phyloP scores from a whole-genome alignment of 2,329 filamentous ascomycete species.

The Clonostachys rhizophaga region DNA sequence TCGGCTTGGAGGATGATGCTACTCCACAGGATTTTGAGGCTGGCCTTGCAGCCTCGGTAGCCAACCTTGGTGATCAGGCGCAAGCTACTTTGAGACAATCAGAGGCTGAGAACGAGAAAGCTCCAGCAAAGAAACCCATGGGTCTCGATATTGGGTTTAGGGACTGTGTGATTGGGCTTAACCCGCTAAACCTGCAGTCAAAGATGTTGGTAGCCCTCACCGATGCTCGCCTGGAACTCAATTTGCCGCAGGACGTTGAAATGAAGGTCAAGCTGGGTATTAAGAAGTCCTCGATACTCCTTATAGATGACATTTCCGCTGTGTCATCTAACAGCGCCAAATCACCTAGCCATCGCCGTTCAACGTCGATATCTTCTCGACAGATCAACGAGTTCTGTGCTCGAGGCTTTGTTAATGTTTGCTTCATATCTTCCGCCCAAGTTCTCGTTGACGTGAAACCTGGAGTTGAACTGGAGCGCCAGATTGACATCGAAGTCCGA shows the following conservation, averaged over 20 bases:
- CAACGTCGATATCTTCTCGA: constrained; percentile 25
- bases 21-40: constrained; percentile 70
- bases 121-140: constrained; percentile 31
- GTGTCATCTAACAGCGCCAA: constrained; percentile 6
- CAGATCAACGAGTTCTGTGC: constrained; percentile 54
- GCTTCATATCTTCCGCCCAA: constrained; percentile 79
- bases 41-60: constrained; percentile 74
- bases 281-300: constrained; percentile 74
- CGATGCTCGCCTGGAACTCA: constrained; percentile 67
- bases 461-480: constrained; percentile 51
- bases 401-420: constrained; percentile 79
- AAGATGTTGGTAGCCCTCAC: constrained; percentile 77
- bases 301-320: constrained; percentile 67
- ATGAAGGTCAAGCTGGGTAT: constrained; percentile 64
- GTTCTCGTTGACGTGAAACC: constrained; percentile 57
- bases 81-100: constrained; percentile 37
- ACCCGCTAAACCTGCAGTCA: constrained; percentile 69
- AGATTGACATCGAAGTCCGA: constrained; percentile 73
- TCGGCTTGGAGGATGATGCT: constrained; percentile 63
- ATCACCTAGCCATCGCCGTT: constrained; percentile 9
- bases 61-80: constrained; percentile 65
- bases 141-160: constrained; percentile 70
- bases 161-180: constrained; percentile 80
- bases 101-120: constrained; percentile 30
- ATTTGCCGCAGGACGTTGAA: constrained; percentile 60